Evolutionary conservation across 2,329 filamentous ascomycete genomes (phyloP), one percentile per base, ranked within the genome.

Genomic region (Pleoardoris graminearum): DNA sequence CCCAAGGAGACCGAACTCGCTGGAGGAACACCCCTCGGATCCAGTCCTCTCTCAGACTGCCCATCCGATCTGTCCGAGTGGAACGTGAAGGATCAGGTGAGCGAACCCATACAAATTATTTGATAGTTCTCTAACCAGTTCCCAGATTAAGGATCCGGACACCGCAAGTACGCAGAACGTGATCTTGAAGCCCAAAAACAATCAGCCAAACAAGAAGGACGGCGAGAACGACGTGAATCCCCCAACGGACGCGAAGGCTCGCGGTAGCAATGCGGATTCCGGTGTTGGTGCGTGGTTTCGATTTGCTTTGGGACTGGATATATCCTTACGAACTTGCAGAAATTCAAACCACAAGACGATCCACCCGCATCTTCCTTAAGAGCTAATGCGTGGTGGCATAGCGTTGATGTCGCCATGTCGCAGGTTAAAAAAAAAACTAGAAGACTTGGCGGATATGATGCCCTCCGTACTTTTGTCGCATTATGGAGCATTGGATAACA

Each of bases 1-100:
- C 8, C 21, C 14, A 12, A 19, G 19, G 21, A 35, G 11, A 16
- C 21, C 11, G 21, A 46, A 1, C 27, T 7, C 10, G 22, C 8
- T 7, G 7, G 23, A 16, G 10, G 36, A 48, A 12, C 25, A 16
- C 2, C 8, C 21, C 8, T 32, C 39, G 16, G 17, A 36, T 21
- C 27, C 27, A 46, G 30, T n/a, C 33, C 51, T 3, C 48, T 64
- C 10, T 62, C 61, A 11, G 56, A 58, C 38, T 61, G 48, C 17
- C 61, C 61, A 2, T 62, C 61, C 11, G 56, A 62, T 22, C 29
- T 64, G 16, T 64, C 59, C 1, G 53, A 58, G 4, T 54, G 50
- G 55, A 42, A 60, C 3, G 27, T 58, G 7, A 11, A 23, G 2
- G 36, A 45, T 22, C 30, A 56, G 32, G 58, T 60, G 50, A 37